These are phyloP conservation scores for Plasmodium fragile DNA, from an alignment of 169 alveolate species.

Conservation along the genomic window DNA sequence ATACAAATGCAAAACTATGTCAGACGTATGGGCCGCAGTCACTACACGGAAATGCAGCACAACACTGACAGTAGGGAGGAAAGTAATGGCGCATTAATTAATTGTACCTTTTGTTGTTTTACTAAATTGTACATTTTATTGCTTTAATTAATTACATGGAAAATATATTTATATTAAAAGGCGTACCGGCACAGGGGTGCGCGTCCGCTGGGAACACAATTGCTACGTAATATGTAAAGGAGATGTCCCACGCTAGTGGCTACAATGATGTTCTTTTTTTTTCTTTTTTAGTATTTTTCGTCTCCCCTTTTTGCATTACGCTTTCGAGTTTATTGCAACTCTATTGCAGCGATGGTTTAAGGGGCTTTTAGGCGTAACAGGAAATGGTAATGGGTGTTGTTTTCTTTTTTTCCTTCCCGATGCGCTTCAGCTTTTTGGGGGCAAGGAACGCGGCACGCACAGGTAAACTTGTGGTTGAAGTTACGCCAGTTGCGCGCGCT, in stretches of 20 bases:
- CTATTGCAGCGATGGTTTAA: neutral
- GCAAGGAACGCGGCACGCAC: too few relatives aligned
- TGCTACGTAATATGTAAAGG: neutral
- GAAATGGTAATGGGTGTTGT: neutral
- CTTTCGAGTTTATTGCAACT: neutral
- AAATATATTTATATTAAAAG: neutral
- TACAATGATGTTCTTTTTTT: neutral
- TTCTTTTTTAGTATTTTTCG: neutral
- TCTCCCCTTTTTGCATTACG: neutral
- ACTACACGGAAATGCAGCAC: neutral
- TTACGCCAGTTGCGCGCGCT: neutral
- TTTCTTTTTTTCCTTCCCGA: neutral
- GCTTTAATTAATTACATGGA: neutral
- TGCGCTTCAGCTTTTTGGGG: neutral
- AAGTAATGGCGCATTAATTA: neutral
- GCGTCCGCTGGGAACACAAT: neutral
- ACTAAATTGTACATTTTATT: neutral
- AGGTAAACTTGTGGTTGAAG: neutral
- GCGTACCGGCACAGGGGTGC: neutral
- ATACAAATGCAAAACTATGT: neutral
- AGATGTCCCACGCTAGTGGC: neutral
- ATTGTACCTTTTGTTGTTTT: neutral
- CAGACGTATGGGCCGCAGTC: neutral
- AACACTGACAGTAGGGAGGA: neutral
- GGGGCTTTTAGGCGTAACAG: neutral